A percentile compares a stretch with the other conserved stretches of the same genome.
Conservation (phyloP, 371 early-diverging fungal species). For the Mortierella sp. region DNA sequence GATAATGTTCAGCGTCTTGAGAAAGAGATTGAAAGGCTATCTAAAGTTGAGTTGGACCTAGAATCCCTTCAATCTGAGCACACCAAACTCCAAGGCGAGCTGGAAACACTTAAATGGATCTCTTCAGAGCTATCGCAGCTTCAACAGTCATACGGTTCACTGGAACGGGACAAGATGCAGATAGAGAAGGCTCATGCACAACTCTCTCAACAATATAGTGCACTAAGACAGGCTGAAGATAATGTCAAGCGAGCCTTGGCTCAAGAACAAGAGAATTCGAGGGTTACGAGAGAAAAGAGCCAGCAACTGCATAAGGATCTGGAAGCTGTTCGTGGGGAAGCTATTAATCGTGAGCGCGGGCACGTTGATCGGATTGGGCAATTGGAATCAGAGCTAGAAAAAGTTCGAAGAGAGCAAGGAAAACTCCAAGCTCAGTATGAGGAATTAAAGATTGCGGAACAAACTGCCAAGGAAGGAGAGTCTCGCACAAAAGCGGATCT, state of each 20-base stretch:
- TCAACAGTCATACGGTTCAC: conserved; percentile 23
- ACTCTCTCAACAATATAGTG: conserved; percentile 19
- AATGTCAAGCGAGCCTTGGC: conserved; percentile 21
- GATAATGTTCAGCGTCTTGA: conserved; percentile 35
- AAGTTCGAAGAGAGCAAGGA: conserved; percentile 23
- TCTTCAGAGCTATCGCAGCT: conserved; percentile 41
- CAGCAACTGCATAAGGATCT: conserved; percentile 15
- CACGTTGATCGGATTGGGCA: conserved; percentile 17
- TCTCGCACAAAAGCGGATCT: conserved; percentile 35
- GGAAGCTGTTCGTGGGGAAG: conserved; percentile 17
- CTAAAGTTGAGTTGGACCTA: conserved; percentile 32
- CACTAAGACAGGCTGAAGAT: conserved; percentile 36
- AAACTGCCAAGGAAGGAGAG: conserved; percentile 43
- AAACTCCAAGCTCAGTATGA: conserved; percentile 32
- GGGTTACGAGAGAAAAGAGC: conserved; percentile 13
- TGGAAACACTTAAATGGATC: conserved; percentile 50
- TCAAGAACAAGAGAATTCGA: conserved; percentile 23
- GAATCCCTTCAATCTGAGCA: conserved; percentile 39
- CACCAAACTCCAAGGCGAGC: conserved; percentile 32
- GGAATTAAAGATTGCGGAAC: conserved; percentile 37
- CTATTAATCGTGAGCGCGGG: conserved; percentile 15
- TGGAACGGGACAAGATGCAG: conserved; percentile 40
- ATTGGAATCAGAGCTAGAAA: conserved; percentile 23
- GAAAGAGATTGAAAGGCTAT: conserved; percentile 33
- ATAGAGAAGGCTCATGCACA: conserved; percentile 47